Percentiles rank a stretch among this genome's conserved stretches.
phyloP scores from a whole-genome alignment of 495 filamentous ascomycete species.

The Penicillium tannophilum region DNA sequence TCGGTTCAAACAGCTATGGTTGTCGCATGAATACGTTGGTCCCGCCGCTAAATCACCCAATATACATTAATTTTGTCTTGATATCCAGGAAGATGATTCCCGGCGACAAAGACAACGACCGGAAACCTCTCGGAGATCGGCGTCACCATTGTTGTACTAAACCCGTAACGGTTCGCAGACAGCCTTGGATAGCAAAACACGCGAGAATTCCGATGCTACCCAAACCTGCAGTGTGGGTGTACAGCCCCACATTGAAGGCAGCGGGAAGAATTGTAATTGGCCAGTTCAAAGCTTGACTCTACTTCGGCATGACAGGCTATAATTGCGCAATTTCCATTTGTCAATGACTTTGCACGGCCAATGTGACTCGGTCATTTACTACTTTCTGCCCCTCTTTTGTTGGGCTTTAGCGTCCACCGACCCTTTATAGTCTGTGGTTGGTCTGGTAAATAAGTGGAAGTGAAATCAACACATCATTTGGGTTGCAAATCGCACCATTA shows the following conservation, averaged over 20 bases:
- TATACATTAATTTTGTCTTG: too few relatives aligned
- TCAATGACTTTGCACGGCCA: conserved; percentile 5
- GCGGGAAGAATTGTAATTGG: not conserved
- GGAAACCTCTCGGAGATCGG: too few relatives aligned
- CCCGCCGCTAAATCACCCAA: too few relatives aligned
- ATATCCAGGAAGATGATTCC: too few relatives aligned
- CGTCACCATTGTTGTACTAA: too few relatives aligned
- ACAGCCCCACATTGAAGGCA: not conserved
- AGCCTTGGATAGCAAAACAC: too few relatives aligned
- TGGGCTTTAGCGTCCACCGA: not conserved
- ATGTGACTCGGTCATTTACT: not conserved
- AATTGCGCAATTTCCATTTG: conserved; percentile 16
- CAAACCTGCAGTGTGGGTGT: not conserved
- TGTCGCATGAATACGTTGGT: too few relatives aligned
- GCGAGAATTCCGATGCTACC: not conserved
- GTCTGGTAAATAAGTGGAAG: not conserved
- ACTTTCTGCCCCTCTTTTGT: not conserved
- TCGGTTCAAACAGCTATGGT: too few relatives aligned
- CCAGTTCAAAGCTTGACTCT: not conserved
- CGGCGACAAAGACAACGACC: too few relatives aligned
- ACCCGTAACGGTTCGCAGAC: too few relatives aligned
- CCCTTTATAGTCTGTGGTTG: not conserved
- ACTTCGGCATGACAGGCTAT: conserved; percentile 5
- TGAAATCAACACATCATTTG: not conserved
- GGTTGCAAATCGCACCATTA: conserved; percentile 1